Conservation (phyloP, 805 yeast genomes). For the Ogataea haglerorum region DNA sequence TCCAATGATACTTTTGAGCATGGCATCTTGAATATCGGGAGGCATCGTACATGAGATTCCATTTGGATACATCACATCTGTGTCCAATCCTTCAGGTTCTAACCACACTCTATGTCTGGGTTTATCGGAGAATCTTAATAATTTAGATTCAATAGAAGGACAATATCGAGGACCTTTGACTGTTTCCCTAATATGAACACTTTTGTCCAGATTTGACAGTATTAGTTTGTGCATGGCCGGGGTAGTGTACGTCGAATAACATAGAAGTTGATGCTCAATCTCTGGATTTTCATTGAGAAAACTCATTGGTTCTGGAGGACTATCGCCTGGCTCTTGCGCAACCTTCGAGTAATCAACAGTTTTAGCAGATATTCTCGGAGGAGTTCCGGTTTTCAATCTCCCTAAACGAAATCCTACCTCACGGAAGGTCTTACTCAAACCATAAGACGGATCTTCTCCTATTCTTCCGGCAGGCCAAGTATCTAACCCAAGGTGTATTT, state of each 20-base stretch:
- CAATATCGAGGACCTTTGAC: constrained; percentile 97
- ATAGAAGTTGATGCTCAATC: constrained; percentile 57
- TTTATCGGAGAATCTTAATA: constrained; percentile 76
- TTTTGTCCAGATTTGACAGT: constrained; percentile 66
- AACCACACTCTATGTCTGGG: constrained; percentile 83
- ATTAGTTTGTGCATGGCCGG: constrained; percentile 68
- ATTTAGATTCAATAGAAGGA: constrained; percentile 91
- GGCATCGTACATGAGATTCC: constrained; percentile 98
- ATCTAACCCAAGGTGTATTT: constrained; percentile 84
- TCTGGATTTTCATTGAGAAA: constrained; percentile 68
- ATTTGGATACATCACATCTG: constrained; percentile 89
- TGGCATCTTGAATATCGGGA: constrained; percentile 75
- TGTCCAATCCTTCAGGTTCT: constrained; percentile 92
- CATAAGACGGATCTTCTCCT: constrained; percentile 89
- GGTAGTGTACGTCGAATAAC: constrained; percentile 80
- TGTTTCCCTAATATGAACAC: constrained; percentile 88
- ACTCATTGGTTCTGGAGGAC: constrained; percentile 88
- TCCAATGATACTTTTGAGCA: constrained; percentile 80
- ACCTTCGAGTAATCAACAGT: constrained; percentile 68
- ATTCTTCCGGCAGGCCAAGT: constrained; percentile 88
- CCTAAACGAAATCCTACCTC: constrained; percentile 83
- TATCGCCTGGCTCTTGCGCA: constrained; percentile 73
- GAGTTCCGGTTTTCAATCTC: constrained; percentile 94
- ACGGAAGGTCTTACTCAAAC: constrained; percentile 73
- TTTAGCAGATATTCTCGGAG: constrained; percentile 75